Evolutionary conservation across 1,284 basidiomycete species (phyloP), one percentile per base, ranked within the genome.

Genomic region (Meripilus lineatus): DNA sequence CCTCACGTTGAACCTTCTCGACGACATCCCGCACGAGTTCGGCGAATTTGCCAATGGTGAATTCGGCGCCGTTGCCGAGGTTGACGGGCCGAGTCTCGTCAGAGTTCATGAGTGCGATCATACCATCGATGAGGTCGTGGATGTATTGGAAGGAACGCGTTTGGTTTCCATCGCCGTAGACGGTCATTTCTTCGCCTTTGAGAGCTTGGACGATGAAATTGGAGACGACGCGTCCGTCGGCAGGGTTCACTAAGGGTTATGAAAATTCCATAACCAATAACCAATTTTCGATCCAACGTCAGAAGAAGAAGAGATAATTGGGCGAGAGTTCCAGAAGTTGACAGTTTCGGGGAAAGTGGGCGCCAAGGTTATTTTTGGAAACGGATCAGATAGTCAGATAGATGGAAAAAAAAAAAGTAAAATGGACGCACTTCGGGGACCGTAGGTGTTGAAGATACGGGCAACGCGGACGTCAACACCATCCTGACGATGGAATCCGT

Each of bases 181-280:
- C 88, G 39, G 93, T 96, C 74, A 99, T 83, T 64, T 96, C 89
- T 68, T 98, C 86, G 40, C 93, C 93, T 56, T 87, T 87, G 46
- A 99, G 80, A 7, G 94, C 95, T 59, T 97, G 94, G 44, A 97
- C 87, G 61, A 97, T 95, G 66, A 99, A 97, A 71, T 98, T 98
- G 61, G 92, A 95, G 26, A 99, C 95, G 47, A 99, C 93, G 47
- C 95, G 88, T 20, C 95, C 95, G 60, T 98, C 95, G 60, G 83
- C 81, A 2, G 93, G 91, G 70, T 95, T 94, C 93, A 96, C 93
- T 89, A 51, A 8, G 34, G 18, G n/a, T n/a, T n/a, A n/a, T n/a
- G n/a, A n/a, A n/a, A n/a, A n/a, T n/a, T n/a, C n/a, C n/a, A n/a
- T n/a, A n/a, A n/a, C n/a, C n/a, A n/a, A n/a, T n/a, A n/a, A n/a